Conservation (phyloP, 208 protist species). For the Trypanosoma congolense region DNA sequence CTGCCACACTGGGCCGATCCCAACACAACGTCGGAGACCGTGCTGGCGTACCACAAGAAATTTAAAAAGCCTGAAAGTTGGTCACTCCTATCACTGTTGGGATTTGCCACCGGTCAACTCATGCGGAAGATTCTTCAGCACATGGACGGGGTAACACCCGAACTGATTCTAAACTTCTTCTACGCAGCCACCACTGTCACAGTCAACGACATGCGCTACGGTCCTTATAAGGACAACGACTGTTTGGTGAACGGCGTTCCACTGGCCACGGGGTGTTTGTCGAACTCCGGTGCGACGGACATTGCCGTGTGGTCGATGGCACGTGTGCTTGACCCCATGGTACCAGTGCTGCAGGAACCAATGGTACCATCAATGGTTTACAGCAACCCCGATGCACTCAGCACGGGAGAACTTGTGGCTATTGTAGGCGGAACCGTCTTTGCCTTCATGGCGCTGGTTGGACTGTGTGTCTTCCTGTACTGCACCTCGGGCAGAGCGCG, state of each 20-base stretch:
- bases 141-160: conserved; percentile 16
- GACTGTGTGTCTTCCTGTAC: background rate
- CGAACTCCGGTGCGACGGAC: conserved; percentile 48
- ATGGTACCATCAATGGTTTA: conserved; percentile 38
- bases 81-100: conserved; percentile 11
- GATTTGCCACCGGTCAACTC: conserved; percentile 8
- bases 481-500: conserved; percentile 25
- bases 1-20: conserved; percentile 47
- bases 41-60: conserved; percentile 10
- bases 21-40: conserved; percentile 6
- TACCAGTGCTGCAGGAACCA: background rate
- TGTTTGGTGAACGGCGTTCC: background rate
- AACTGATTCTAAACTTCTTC: conserved; percentile 15
- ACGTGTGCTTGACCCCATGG: conserved; percentile 24
- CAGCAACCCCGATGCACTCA: conserved; percentile 10
- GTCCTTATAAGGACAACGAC: conserved; percentile 14
- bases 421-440: conserved; percentile 22
- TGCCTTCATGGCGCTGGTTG: conserved; percentile 4
- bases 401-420: conserved; percentile 15
- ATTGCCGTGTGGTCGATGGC: conserved; percentile 30
- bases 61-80: conserved; percentile 7
- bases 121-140: conserved; percentile 13
- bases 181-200: conserved; percentile 19
- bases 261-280: background rate
- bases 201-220: conserved; percentile 25